Percentiles rank a stretch among this genome's conserved stretches.
Evolutionary conservation across 306 rosid genomes (phyloP).

Genomic region (Castanospermum australe): DNA sequence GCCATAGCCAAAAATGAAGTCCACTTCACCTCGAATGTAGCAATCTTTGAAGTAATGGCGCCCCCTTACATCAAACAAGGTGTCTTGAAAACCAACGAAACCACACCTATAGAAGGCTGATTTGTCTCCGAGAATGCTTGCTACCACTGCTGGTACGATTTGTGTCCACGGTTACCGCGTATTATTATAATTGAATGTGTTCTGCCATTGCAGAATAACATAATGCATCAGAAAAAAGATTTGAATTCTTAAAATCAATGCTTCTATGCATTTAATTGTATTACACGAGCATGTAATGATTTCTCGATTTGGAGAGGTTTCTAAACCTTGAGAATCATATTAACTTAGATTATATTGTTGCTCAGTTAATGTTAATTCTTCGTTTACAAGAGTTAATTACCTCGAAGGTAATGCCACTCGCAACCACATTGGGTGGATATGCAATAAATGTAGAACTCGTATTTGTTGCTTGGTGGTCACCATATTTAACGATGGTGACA

Average conservation of each 20-base stretch:
- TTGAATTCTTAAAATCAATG: no score
- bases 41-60: slow-evolving; percentile 38
- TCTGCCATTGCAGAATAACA: neutral
- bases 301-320: no score
- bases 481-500: no score
- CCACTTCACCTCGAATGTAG: slow-evolving; percentile 35
- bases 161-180: no score
- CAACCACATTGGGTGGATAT: neutral
- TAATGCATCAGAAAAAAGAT: no score
- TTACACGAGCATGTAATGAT: no score
- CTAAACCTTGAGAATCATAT: no score
- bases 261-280: no score
- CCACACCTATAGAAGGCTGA: slow-evolving; percentile 30
- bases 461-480: neutral
- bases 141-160: slow-evolving; percentile 28
- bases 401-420: neutral
- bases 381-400: neutral
- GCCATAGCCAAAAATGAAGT: slow-evolving; percentile 34
- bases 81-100: slow-evolving; percentile 46
- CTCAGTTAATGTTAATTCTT: no score
- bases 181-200: neutral
- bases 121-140: slow-evolving; percentile 39
- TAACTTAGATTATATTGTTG: no score
- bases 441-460: neutral
- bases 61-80: slow-evolving; percentile 29